These are phyloP conservation scores for Saxophila tyrrhenica DNA, from an alignment of 495 filamentous ascomycete species.

Conservation along the genomic window DNA sequence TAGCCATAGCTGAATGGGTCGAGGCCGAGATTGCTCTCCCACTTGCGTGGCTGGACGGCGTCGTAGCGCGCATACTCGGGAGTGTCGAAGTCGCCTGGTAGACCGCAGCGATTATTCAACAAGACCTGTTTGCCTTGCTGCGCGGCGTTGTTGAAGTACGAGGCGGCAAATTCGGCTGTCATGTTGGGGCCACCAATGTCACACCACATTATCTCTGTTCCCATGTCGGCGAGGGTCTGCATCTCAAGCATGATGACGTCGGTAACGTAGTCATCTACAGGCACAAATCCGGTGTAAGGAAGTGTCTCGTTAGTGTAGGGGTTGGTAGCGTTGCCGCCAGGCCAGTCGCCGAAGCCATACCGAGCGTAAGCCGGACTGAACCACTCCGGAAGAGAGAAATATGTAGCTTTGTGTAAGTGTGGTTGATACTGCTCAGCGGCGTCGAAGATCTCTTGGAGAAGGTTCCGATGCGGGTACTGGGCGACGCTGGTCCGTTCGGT, in stretches of 20 bases:
- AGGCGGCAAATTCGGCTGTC: conserved; percentile 37
- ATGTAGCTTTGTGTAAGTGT: conserved; percentile 34
- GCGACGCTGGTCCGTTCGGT: conserved; percentile 37
- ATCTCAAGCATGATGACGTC: conserved; percentile 44
- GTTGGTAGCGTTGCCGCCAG: conserved; percentile 37
- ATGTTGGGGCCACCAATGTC: conserved; percentile 42
- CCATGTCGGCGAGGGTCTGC: conserved; percentile 37
- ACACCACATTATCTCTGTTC: conserved; percentile 49
- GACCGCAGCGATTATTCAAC: conserved; percentile 43
- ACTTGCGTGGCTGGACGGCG: conserved; percentile 41
- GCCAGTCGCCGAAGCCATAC: conserved; percentile 35
- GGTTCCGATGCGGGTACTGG: conserved; percentile 36
- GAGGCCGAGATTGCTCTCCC: conserved; percentile 45
- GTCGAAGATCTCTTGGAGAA: conserved; percentile 39
- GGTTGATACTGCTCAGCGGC: conserved; percentile 41
- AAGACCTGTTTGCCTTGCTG: conserved; percentile 35
- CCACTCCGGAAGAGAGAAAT: conserved; percentile 48
- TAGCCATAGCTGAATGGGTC: conserved; percentile 47
- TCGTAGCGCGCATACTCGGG: conserved; percentile 39
- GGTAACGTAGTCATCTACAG: conserved; percentile 36
- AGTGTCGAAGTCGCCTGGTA: conserved; percentile 30
- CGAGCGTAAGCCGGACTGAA: conserved; percentile 41
- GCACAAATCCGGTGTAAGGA: conserved; percentile 40
- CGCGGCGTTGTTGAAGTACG: conserved; percentile 36
- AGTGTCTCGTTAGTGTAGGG: conserved; percentile 37